A percentile compares a stretch with the other conserved stretches of the same genome.
These are phyloP conservation scores for Mangifera indica DNA, from an alignment of 345 rosid species.

Conservation along the genomic window DNA sequence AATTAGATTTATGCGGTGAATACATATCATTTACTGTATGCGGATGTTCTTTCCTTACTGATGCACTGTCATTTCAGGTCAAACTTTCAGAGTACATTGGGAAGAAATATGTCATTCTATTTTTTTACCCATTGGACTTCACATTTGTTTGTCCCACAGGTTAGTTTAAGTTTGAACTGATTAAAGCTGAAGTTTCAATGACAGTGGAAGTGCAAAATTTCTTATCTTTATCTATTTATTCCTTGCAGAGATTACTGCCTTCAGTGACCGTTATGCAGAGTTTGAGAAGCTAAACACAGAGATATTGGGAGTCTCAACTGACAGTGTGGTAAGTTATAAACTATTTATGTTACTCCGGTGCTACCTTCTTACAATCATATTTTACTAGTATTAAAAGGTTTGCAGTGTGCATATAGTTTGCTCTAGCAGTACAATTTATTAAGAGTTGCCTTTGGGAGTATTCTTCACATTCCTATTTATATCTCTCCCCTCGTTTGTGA, in stretches of 20 bases:
- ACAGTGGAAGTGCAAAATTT: constrained; percentile 18
- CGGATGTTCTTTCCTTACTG: constrained; percentile 7
- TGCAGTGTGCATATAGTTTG: not conserved
- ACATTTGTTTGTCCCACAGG: constrained; percentile 99
- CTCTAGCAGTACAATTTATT: not conserved
- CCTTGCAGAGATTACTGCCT: constrained; percentile 89
- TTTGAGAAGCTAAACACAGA: constrained; percentile 89
- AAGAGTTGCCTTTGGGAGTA: not conserved
- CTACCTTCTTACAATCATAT: not conserved
- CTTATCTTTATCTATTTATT: not conserved
- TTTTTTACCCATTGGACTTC: constrained; percentile 98
- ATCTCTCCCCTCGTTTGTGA: not conserved
- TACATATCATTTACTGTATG: not conserved
- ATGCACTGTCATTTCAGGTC: constrained; percentile 52
- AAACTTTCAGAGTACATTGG: constrained; percentile 93
- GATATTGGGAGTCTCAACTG: constrained; percentile 81
- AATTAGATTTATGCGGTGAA: not conserved
- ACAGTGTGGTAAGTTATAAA: constrained; percentile 76
- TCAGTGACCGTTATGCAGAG: constrained; percentile 82
- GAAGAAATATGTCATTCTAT: constrained; percentile 95
- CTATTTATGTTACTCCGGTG: not conserved
- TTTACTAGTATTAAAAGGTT: not conserved
- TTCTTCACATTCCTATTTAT: not conserved
- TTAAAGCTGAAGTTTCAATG: constrained; percentile 5
- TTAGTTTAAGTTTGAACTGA: constrained; percentile 22